These are phyloP conservation scores for Xylaria intraflava DNA, from an alignment of 495 filamentous ascomycete species.

Conservation along the genomic window DNA sequence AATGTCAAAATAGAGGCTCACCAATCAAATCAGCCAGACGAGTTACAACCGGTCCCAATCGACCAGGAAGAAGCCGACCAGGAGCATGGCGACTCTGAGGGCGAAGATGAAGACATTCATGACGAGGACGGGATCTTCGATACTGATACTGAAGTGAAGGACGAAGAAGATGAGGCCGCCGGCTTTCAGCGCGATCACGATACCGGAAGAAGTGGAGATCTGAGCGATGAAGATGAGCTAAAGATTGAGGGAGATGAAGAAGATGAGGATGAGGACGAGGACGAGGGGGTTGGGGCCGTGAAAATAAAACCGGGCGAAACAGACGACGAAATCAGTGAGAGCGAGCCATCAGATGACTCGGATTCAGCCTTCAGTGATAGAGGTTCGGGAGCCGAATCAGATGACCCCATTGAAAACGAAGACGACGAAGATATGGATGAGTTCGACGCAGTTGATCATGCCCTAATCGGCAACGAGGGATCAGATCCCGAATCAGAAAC, in stretches of 20 bases:
- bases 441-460: slow-evolving; percentile 54
- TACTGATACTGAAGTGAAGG: slow-evolving; percentile 31
- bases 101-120: slow-evolving; percentile 41
- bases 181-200: slow-evolving; percentile 1
- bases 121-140: slow-evolving; percentile 32
- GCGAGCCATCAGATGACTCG: slow-evolving; percentile 24
- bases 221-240: slow-evolving; percentile 37
- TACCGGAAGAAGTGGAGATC: slow-evolving; percentile 3
- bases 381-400: slow-evolving; percentile 59
- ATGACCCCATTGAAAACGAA: slow-evolving; percentile 59
- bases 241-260: slow-evolving; percentile 28
- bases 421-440: slow-evolving; percentile 58
- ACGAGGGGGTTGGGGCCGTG: slow-evolving; percentile 68
- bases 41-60: slow-evolving; percentile 14
- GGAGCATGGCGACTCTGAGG: slow-evolving; percentile 27
- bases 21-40: slow-evolving; percentile 18
- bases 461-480: slow-evolving; percentile 43
- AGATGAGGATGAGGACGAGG: slow-evolving; percentile 44
- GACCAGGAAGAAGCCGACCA: slow-evolving; percentile 32
- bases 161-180: slow-evolving; percentile 36
- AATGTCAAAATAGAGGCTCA: slow-evolving; percentile 28
- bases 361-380: slow-evolving; percentile 43
- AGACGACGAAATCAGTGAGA: slow-evolving; percentile 37
- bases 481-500: slow-evolving; percentile 40
- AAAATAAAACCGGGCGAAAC: slow-evolving; percentile 57